phyloP scores from a whole-genome alignment of 2,329 filamentous ascomycete species.

The Zymoseptoria crescenta region DNA sequence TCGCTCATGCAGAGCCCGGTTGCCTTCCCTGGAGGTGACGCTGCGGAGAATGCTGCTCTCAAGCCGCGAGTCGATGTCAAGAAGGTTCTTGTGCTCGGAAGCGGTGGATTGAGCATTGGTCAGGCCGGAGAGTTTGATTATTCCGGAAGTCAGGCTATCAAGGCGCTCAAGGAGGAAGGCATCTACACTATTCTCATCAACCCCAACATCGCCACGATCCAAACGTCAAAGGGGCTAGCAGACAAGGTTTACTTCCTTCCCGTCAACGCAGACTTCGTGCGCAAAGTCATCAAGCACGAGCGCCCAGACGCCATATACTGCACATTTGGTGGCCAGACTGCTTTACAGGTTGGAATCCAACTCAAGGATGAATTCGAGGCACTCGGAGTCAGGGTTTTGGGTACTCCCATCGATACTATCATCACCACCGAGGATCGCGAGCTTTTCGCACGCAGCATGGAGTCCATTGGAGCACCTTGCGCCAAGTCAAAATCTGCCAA shows the following conservation, averaged over 20 bases:
- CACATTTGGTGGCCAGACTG: slow-evolving; percentile 96
- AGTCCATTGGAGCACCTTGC: slow-evolving; percentile 94
- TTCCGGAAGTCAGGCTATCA: slow-evolving; percentile 96
- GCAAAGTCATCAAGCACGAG: slow-evolving; percentile 94
- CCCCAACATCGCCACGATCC: slow-evolving; percentile 97
- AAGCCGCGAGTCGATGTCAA: slow-evolving; percentile 78
- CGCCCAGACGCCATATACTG: slow-evolving; percentile 93
- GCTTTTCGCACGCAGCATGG: slow-evolving; percentile 95
- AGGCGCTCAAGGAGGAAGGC: slow-evolving; percentile 93
- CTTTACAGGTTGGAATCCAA: slow-evolving; percentile 91
- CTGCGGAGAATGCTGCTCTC: slow-evolving; percentile 66
- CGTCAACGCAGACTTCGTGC: slow-evolving; percentile 92
- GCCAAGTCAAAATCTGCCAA: slow-evolving; percentile 93
- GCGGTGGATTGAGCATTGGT: slow-evolving; percentile 91
- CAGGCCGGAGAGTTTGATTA: slow-evolving; percentile 99
- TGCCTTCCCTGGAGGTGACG: slow-evolving; percentile 75
- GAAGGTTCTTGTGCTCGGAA: slow-evolving; percentile 90
- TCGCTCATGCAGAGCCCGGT: slow-evolving; percentile 65
- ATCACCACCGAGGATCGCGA: slow-evolving; percentile 98
- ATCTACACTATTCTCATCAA: slow-evolving; percentile 99
- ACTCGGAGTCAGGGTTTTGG: slow-evolving; percentile 87
- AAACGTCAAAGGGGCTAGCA: slow-evolving; percentile 93
- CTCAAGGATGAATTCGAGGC: slow-evolving; percentile 93
- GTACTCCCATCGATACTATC: slow-evolving; percentile 95
- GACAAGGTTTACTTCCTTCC: slow-evolving; percentile 99